Evolutionary conservation across 176 grass and related monocot genomes (phyloP).

Genomic region (Zoysia japonica): DNA sequence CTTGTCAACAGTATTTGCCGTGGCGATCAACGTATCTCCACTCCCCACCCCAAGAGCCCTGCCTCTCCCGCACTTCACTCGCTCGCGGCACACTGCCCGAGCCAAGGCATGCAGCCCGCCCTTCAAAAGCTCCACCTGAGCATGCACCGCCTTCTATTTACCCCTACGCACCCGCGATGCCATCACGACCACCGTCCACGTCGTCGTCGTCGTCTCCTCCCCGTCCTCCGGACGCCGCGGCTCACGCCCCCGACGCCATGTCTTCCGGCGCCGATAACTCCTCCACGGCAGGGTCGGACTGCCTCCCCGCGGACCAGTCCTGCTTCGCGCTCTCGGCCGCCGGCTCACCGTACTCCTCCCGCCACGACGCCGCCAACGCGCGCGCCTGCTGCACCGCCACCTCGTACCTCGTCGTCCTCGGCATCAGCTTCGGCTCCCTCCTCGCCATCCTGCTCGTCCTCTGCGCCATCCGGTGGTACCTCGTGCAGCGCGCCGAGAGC

Average conservation of each 20-base stretch:
- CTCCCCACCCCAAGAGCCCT: slow-evolving; percentile 36
- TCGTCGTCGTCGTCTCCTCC: neutral
- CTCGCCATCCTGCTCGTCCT: slow-evolving; percentile 44
- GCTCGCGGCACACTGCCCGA: slow-evolving; percentile 17
- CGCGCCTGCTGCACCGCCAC: slow-evolving; percentile 42
- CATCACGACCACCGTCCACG: neutral
- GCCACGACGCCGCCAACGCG: neutral
- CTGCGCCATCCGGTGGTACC: slow-evolving; percentile 52
- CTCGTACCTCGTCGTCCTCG: slow-evolving; percentile 49
- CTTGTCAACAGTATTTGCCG: slow-evolving; percentile 37
- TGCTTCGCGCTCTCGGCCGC: slow-evolving; percentile 30
- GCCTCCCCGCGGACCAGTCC: slow-evolving; percentile 52
- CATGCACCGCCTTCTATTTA: slow-evolving; percentile 30
- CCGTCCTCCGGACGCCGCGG: neutral
- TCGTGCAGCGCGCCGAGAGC: slow-evolving; percentile 25
- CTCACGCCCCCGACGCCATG: slow-evolving; percentile 1
- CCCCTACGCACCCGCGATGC: slow-evolving; percentile 15
- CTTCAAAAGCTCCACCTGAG: slow-evolving; percentile 36
- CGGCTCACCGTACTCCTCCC: slow-evolving; percentile 6
- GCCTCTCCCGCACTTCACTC: slow-evolving; percentile 48
- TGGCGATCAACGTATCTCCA: neutral
- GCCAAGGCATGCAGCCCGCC: slow-evolving; percentile 25
- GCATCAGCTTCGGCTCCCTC: slow-evolving; percentile 54
- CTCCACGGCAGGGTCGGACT: neutral
- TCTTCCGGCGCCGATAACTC: neutral